Evolutionary conservation across 2,329 filamentous ascomycete genomes (phyloP), one percentile per base, ranked within the genome.

Genomic region (Fusarium illudens): DNA sequence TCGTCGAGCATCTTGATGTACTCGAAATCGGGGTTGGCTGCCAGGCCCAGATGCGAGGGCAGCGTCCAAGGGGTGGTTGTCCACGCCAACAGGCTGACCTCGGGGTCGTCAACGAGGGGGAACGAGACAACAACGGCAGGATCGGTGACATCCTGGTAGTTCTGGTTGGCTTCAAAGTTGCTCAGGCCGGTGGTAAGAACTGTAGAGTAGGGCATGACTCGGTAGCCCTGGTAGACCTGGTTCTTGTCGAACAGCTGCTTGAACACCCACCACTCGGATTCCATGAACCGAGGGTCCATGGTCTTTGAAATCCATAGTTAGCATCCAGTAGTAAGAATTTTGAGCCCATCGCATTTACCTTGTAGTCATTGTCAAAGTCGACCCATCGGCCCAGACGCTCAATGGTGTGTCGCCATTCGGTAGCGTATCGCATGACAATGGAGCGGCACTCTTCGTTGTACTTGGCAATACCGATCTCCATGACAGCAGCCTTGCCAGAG

Each of bases 311-410:
- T 17, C 11, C 11, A 29, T 1, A n/a, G 19, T 74, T 29, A 71
- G 71, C 37, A 27, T 42, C 32, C 19, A 27, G 25, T 6, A 9
- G 25, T 5, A 1, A 25, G 8, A 15, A 11, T 32, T 25, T 42
- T 12, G 17, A 29, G 29, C 15, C 30, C 12, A 22, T 27, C 20
- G 15, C 57, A 50, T 46, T 27, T 65, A 89, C 89, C 88, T 97
- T 97, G 84, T 97, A 97, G 78, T 97, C 93, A 73, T 97, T 96
- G 80, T 98, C 95, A 73, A 98, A 97, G 80, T 97, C 95, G 74
- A 97, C 96, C 95, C 95, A 98, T 60, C 95, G 90, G 59, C 95
- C 95, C 37, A 98, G 82, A 65, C 95, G 86, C 76, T 97, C 93
- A 73, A 97, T 92, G 25, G 93, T 97, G 67, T 89, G 83, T 74